Evolutionary conservation across 805 yeast genomes (phyloP), one percentile per base, ranked within the genome.

Genomic region (Lipomyces yamanashiensis): DNA sequence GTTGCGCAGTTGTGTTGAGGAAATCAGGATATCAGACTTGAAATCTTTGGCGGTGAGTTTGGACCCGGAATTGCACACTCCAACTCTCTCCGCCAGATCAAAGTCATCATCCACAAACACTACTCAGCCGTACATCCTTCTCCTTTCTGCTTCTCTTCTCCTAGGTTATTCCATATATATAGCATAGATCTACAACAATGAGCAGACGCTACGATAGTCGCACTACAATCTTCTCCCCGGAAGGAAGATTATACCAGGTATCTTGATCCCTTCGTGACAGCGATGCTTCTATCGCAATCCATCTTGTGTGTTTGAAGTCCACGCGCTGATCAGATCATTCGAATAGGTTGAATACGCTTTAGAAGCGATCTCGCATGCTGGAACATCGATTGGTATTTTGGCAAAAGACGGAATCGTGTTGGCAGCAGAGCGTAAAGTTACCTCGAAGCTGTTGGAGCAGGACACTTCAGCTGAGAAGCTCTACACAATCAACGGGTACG

Each of bases 181-280:
- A 17, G 15, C 12, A 47, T 47, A 47, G 34, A 49, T 28, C 37
- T 19, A 12, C 12, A 7, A 53, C 9, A 83, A 87, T 86, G 87
- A 90, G 97, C 71, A 89, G 98, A 88, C 87, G 99, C 85, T 95
- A 95, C 91, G 99, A 95, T 79, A 89, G 97, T 67, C 86, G 99
- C 84, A 95, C 99, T 57, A 95, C 99, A 4, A 96, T 95, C 74
- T 95, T 95, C 80, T 93, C 98, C 45, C 99, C 99, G 9, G 99
- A 95, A 76, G 99, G 99, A 45, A 86, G 99, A 78, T 83, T 95
- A 62, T 95, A 95, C 79, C 99, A 95, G 79, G 92, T 85, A 71
- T 15, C 84, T 34, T 36, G 10, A 4, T 8, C 13, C 19, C 13
- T 34, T 33, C 39, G 19, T 8, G 47, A 13, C 47, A 17, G 17